Percentiles rank a stretch among this genome's conserved stretches.
These are phyloP conservation scores for Aspergillus intermedius DNA, from an alignment of 2,329 filamentous ascomycete species.

Conservation along the genomic window DNA sequence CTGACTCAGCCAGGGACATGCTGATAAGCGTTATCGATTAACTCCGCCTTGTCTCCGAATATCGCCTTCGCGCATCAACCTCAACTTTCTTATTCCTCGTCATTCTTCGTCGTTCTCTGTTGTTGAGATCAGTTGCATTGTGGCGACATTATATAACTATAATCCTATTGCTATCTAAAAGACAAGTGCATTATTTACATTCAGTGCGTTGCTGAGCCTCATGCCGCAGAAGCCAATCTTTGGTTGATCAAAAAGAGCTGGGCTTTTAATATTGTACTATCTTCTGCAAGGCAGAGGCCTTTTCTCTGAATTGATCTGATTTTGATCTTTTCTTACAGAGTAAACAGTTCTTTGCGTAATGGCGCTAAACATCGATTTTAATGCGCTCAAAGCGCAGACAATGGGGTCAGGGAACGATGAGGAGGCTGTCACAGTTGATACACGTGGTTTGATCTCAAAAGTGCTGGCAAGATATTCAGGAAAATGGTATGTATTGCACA, in stretches of 20 bases:
- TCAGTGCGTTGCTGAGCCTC: neutral
- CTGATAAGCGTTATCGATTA: neutral
- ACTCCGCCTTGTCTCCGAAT: neutral
- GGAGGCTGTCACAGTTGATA: slow-evolving; percentile 97
- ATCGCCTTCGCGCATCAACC: neutral
- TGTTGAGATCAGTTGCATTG: neutral
- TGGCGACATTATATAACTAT: neutral
- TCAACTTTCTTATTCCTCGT: neutral
- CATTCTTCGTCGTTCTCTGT: neutral
- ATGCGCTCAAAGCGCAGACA: slow-evolving; percentile 74
- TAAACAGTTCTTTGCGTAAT: slow-evolving; percentile 36
- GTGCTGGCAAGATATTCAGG: slow-evolving; percentile 93
- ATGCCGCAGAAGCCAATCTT: neutral
- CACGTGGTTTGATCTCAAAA: slow-evolving; percentile 92
- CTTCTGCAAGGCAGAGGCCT: neutral
- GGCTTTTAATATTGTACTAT: neutral
- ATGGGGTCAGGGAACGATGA: slow-evolving; percentile 82
- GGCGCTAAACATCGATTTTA: slow-evolving; percentile 63
- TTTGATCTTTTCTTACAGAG: neutral
- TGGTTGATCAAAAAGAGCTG: neutral
- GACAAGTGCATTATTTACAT: neutral
- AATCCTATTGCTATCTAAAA: too few species aligned
- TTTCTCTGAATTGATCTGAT: neutral
- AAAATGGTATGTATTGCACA: slow-evolving; percentile 65
- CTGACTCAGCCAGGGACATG: neutral